Conservation (phyloP, 2,329 filamentous ascomycete genomes). For the Fusarium sp. region DNA sequence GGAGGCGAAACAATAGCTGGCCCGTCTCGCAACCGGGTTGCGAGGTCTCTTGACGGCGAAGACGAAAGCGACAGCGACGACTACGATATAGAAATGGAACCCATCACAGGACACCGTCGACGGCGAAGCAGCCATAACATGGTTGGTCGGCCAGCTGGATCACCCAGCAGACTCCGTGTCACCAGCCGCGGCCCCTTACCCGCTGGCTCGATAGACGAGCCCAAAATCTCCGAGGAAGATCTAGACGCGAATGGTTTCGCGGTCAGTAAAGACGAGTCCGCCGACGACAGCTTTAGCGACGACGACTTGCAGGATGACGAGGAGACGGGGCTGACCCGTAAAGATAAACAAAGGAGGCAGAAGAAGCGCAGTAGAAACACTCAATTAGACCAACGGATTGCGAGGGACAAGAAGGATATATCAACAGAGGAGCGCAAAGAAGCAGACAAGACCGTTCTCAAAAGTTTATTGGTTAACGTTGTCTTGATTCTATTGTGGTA, state of each 20-base stretch:
- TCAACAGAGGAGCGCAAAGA: slow-evolving; percentile 79
- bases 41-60: slow-evolving; percentile 30
- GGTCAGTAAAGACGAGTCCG: slow-evolving; percentile 47
- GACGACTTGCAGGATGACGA: slow-evolving; percentile 86
- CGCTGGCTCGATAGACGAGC: slow-evolving; percentile 52
- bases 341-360: slow-evolving; percentile 75
- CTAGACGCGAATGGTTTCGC: slow-evolving; percentile 43
- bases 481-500: slow-evolving; percentile 88
- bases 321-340: slow-evolving; percentile 84
- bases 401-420: slow-evolving; percentile 63
- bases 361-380: slow-evolving; percentile 74
- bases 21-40: slow-evolving; percentile 26
- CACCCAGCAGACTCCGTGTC: slow-evolving; percentile 45
- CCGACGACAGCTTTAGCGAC: slow-evolving; percentile 71
- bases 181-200: slow-evolving; percentile 36
- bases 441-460: slow-evolving; percentile 79
- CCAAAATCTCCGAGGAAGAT: slow-evolving; percentile 60
- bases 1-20: slow-evolving; percentile 33
- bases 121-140: slow-evolving; percentile 63
- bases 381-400: slow-evolving; percentile 75
- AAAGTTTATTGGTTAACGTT: slow-evolving; percentile 77
- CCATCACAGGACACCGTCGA: slow-evolving; percentile 64
- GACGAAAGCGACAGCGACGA: slow-evolving; percentile 52
- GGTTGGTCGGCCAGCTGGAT: slow-evolving; percentile 49
- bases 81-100: slow-evolving; percentile 67